phyloP scores from a whole-genome alignment of 148 eudicot species.

The Fagopyrum esculentum region DNA sequence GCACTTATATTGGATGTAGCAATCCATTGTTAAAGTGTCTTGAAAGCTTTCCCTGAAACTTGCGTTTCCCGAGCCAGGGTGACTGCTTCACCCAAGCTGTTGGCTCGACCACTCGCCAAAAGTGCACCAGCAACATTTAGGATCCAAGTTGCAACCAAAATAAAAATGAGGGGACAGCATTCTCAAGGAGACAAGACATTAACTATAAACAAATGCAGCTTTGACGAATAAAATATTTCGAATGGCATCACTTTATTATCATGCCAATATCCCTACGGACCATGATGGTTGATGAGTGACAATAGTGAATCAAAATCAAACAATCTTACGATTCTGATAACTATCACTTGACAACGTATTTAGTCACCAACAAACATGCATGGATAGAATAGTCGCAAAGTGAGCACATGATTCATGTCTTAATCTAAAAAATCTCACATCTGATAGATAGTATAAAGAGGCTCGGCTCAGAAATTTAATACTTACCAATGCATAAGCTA shows the following conservation, averaged over 20 bases:
- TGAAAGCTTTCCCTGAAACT: slow-evolving; percentile 63
- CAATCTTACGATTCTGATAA: too few species aligned
- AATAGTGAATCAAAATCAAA: too few species aligned
- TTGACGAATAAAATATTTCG: background rate
- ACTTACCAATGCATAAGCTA: slow-evolving; percentile 92
- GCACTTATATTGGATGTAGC: slow-evolving; percentile 54
- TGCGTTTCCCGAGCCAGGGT: slow-evolving; percentile 72
- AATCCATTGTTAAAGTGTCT: slow-evolving; percentile 73
- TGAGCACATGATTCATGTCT: too few species aligned
- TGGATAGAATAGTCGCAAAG: too few species aligned
- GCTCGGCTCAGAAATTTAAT: background rate
- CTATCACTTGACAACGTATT: too few species aligned
- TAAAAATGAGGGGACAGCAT: too few species aligned
- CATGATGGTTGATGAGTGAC: background rate
- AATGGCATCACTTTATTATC: too few species aligned
- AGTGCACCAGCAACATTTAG: slow-evolving; percentile 93
- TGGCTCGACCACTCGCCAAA: slow-evolving; percentile 61
- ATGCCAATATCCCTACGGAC: too few species aligned
- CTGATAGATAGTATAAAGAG: too few species aligned
- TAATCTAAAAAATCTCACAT: too few species aligned
- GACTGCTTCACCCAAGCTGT: slow-evolving; percentile 65
- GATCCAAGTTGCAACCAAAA: slow-evolving; percentile 28
- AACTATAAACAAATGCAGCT: background rate
- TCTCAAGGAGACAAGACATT: too few species aligned
- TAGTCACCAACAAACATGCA: too few species aligned